phyloP scores from a whole-genome alignment of 2,329 filamentous ascomycete genomes.

The Neonectria magnoliae region DNA sequence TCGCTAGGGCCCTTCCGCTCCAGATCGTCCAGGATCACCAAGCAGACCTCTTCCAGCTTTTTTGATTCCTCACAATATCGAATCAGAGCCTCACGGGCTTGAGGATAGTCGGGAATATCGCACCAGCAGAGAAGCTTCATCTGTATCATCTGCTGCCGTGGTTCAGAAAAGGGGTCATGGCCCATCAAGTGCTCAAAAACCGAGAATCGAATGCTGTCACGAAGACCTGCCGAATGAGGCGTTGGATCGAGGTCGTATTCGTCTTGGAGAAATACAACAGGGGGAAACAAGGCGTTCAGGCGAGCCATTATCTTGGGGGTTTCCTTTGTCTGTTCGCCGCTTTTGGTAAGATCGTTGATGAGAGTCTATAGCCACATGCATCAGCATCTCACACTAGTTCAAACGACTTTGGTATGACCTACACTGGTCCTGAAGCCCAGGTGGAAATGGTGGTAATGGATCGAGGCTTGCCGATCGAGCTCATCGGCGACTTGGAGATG shows the following conservation, averaged over 20 bases:
- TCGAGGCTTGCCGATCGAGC: conserved; percentile 43
- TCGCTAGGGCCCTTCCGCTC: conserved; percentile 17
- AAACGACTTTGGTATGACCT: conserved; percentile 20
- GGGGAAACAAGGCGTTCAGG: conserved; percentile 50
- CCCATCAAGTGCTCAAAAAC: conserved; percentile 49
- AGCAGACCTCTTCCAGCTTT: conserved; percentile 47
- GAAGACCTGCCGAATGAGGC: conserved; percentile 45
- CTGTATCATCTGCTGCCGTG: conserved; percentile 39
- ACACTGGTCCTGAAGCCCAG: conserved; percentile 48
- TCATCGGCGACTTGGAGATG: conserved; percentile 41
- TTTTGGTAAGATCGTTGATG: conserved; percentile 35
- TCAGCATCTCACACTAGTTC: not conserved
- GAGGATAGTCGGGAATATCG: conserved; percentile 44
- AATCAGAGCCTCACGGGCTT: conserved; percentile 43
- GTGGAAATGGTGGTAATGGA: conserved; percentile 45
- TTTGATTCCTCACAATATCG: conserved; percentile 48
- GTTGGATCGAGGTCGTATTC: conserved; percentile 39
- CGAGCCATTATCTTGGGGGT: conserved; percentile 45
- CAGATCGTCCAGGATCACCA: conserved; percentile 36
- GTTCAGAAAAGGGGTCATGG: conserved; percentile 28
- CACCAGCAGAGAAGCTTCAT: conserved; percentile 49
- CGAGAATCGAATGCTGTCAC: conserved; percentile 49
- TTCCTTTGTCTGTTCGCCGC: conserved; percentile 21
- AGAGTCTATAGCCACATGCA: conserved; percentile 39
- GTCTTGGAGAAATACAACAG: conserved; percentile 34